A percentile compares a stretch with the other conserved stretches of the same genome.
Evolutionary conservation across 257 asterid species (phyloP).

Genomic region (Petunia axillaris): DNA sequence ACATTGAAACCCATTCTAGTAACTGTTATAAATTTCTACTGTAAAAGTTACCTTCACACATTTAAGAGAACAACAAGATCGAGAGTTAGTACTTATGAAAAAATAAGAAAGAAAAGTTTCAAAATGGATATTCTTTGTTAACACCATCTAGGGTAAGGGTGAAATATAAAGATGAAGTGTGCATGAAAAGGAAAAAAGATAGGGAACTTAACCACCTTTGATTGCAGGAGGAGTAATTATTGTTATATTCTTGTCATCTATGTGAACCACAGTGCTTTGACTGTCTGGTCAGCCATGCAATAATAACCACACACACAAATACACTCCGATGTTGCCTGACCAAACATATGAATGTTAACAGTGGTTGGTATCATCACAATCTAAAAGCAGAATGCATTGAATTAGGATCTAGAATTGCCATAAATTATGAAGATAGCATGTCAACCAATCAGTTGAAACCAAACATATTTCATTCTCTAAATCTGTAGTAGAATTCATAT

Average conservation of each 20-base stretch:
- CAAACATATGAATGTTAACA: constrained; percentile 25
- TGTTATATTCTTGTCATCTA: constrained; percentile 59
- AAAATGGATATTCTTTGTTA: constrained; percentile 35
- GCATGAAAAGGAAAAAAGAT: constrained; percentile 24
- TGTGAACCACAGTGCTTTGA: constrained; percentile 51
- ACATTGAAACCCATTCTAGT: constrained; percentile 62
- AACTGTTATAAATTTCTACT: constrained; percentile 59
- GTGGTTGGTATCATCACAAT: constrained; percentile 20
- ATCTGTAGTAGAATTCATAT: neutral
- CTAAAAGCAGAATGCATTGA: neutral
- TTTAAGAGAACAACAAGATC: neutral
- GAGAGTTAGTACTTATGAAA: neutral
- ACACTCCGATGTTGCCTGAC: constrained; percentile 79
- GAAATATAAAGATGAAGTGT: no score
- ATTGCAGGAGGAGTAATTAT: constrained; percentile 60
- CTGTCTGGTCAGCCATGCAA: constrained; percentile 50
- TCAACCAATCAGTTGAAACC: no score
- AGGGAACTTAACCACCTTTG: constrained; percentile 66
- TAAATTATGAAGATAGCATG: neutral
- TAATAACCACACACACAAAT: constrained; percentile 75
- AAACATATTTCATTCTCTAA: no score
- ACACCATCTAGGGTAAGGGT: constrained; percentile 58
- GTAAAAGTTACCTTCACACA: constrained; percentile 49
- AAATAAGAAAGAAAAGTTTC: constrained; percentile 42
- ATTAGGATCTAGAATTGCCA: constrained; percentile 43